Evolutionary conservation across 345 rosid species (phyloP), one percentile per base, ranked within the genome.

Genomic region (Brassica nigra): DNA sequence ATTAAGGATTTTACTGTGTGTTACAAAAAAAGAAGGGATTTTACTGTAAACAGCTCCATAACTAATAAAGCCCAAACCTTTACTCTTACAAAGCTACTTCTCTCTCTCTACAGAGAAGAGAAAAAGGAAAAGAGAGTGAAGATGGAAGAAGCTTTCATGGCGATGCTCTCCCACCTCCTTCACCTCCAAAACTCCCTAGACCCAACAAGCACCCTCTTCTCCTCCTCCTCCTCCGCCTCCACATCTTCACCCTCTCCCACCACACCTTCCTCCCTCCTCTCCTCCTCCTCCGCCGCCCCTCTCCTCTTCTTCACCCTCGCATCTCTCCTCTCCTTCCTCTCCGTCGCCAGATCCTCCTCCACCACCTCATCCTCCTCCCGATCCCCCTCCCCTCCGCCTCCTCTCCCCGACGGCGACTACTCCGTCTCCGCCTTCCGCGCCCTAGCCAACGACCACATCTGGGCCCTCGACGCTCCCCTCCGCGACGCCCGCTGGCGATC

Each of bases 401-500:
- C 87, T 33, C 82, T 88, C 7, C 85, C 88, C 49, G 74, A 89
- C 44, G 81, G 94, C 30, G 89, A 88, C 64, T 90, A 85, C 83
- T 90, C 97, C 76, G 87, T 95, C 81, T 58, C 98, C 2, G 90
- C 97, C 62, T 95, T 93, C 88, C 96, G 91, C 18, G 92, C 98
- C 52, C 92, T 95, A 82, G 85, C 97, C 70, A 88, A 90, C 37
- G 99, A 93, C 65, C 98, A 89, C 86, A 89, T 91, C 85, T 93
- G 96, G 96, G 83, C 91, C 5, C 76, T 90, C 15, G 97, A 92
- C 67, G 81, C 91, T 55, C 97, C 91, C 54, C 86, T 85, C 64
- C 93, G 98, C 14, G 98, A 93, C 66, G 93, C 97, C n/a, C 96
- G 87, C 10, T 93, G 99, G 98, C 83, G 96, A 4, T 88, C 98